Percentiles rank a stretch among this genome's conserved stretches.
Conservation (phyloP, 805 yeast genomes). For the Kuraishia cidri region DNA sequence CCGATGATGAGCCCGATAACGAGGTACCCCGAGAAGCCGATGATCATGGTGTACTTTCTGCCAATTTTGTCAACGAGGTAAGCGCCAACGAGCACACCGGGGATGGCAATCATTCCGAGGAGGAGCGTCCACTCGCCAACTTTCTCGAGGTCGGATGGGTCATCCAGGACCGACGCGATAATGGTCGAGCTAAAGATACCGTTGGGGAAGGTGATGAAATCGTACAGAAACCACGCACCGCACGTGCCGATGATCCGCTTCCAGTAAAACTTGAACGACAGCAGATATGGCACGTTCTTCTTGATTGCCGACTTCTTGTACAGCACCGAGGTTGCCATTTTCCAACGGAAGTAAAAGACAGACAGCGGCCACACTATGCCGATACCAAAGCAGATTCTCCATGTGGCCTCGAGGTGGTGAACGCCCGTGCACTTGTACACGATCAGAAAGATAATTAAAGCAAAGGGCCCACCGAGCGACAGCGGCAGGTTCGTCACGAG, state of each 20-base stretch:
- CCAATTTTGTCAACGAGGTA: conserved; percentile 55
- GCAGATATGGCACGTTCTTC: conserved; percentile 45
- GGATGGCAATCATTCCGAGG: conserved; percentile 56
- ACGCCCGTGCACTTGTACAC: conserved; percentile 50
- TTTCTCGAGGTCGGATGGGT: conserved; percentile 32
- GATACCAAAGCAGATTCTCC: conserved; percentile 64
- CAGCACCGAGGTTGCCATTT: conserved; percentile 57
- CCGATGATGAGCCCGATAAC: conserved; percentile 68
- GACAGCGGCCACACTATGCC: conserved; percentile 64
- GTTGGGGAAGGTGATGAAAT: conserved; percentile 75
- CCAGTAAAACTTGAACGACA: conserved; percentile 64
- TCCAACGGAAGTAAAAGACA: conserved; percentile 64
- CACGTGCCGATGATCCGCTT: conserved; percentile 58
- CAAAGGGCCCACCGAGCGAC: conserved; percentile 74
- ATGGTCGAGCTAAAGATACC: conserved; percentile 62
- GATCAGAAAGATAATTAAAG: conserved; percentile 56
- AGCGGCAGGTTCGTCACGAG: conserved; percentile 68
- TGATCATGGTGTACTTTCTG: conserved; percentile 60
- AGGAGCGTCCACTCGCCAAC: conserved; percentile 71
- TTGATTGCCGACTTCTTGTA: conserved; percentile 59
- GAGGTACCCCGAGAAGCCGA: conserved; percentile 65
- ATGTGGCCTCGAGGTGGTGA: conserved; percentile 37
- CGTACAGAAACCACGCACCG: conserved; percentile 74
- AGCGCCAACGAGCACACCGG: conserved; percentile 71
- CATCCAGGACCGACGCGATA: conserved; percentile 40